These are phyloP conservation scores for Teunomyces atbi DNA, from an alignment of 805 yeast species.

Conservation along the genomic window DNA sequence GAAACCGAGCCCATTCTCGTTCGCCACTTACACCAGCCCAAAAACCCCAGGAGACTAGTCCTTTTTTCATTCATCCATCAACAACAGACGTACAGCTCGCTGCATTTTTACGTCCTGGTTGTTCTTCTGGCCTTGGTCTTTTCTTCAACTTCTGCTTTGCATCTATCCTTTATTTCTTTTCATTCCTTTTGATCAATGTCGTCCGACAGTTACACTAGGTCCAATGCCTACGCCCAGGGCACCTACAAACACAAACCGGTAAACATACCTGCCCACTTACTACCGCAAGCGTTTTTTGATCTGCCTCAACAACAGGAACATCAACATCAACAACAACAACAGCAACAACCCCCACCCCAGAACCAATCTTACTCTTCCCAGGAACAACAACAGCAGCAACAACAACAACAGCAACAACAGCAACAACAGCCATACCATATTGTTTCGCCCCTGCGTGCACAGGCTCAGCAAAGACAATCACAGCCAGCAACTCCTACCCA, in stretches of 20 bases:
- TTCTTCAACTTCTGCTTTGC: neutral
- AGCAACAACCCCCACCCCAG: neutral
- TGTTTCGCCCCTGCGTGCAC: neutral
- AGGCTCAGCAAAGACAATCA: neutral
- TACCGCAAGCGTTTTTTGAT: slow-evolving; percentile 14
- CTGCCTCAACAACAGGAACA: slow-evolving; percentile 1
- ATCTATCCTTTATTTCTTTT: neutral
- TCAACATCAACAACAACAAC: slow-evolving; percentile 6
- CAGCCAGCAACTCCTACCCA: neutral
- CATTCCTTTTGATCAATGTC: slow-evolving; percentile 1
- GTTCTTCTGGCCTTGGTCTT: neutral
- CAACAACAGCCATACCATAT: neutral
- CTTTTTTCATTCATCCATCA: too few relatives aligned
- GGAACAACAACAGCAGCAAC: slow-evolving; percentile 2
- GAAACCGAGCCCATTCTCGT: neutral
- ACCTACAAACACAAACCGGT: slow-evolving; percentile 6
- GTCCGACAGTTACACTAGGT: neutral
- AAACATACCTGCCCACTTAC: slow-evolving; percentile 16
- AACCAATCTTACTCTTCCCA: neutral
- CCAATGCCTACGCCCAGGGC: slow-evolving; percentile 4
- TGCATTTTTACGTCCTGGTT: neutral
- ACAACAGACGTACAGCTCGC: neutral
- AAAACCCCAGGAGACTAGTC: neutral
- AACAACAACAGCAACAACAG: slow-evolving; percentile 3
- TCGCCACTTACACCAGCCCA: neutral